Evolutionary conservation across 257 asterid genomes (phyloP), one percentile per base, ranked within the genome.

Genomic region (Rehmannia glutinosa): DNA sequence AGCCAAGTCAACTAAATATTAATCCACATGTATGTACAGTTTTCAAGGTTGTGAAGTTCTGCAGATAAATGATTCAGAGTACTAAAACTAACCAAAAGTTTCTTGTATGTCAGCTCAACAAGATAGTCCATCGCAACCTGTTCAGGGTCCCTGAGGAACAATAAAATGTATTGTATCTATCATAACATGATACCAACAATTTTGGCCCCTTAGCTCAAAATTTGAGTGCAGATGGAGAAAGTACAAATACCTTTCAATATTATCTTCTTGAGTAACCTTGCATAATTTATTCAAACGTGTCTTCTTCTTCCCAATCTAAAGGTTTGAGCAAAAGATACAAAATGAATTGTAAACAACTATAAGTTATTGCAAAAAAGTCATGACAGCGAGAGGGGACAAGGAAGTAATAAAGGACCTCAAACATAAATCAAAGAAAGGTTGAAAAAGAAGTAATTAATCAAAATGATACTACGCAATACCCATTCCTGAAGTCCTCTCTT

Each of bases 111-210:
- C 79, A 85, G 49, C 88, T 92, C 98, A 36, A 82, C 83, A 51
- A 89, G 96, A 77, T 78, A 82, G 80, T 86, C 85, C 88, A 89
- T 81, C 20, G 97, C 98, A 71, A 87, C 85, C 87, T 77, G 90
- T 79, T 92, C 97, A 38, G 86, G 92, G 78, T 84, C 85, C 95
- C 98, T 92, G 82, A 72, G 66, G 66, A 76, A 70, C 32, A 54
- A 78, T 36, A 41, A 55, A 74, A 65, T 23, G 10, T 68, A 62
- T 42, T 21, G 4, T 41, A 24, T 35, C 21, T 15, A 35, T 61
- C 58, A 67, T 47, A 47, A 70, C 55, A 45, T 16, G 69, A 69
- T 35, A 42, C 46, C 17, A 54, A 33, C 43, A 51, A 50, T 13
- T 46, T 27, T 39, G 8, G 33, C 56, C 61, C 17, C 7, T 65